Evolutionary conservation across 345 rosid species (phyloP), one percentile per base, ranked within the genome.

Genomic region (Laguncularia racemosa): DNA sequence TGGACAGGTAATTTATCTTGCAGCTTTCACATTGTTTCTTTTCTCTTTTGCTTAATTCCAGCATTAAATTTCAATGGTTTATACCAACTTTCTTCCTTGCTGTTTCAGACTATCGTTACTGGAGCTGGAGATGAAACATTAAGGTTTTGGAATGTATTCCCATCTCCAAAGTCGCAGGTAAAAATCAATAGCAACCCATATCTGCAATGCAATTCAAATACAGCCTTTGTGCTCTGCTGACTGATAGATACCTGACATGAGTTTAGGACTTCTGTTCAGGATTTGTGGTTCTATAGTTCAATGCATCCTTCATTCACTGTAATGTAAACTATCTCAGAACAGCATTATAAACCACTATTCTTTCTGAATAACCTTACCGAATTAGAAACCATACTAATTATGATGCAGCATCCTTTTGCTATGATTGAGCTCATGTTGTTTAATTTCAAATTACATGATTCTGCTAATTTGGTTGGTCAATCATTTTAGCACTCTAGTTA

Each of bases 71-170:
- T 51, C 28, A 1, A 33, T 33, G 40, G 40, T 33, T 9, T 0
- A 12, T 46, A 6, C n/a, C 20, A 12, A 20, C 38, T 16, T 16
- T 19, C 17, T 38, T 19, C 16, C 38, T 16, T 44, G 14, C 45
- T 57, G 53, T 9, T 60, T 56, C 84, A 95, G 99, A 88, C 89
- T 13, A 95, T 95, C 18, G 99, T 90, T 70, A 90, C 99, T 0
- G 99, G 99, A 73, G 99, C 99, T 54, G 99, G 99, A 63, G 97
- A 95, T 65, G 99, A 95, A 71, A 95, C 99, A 0, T 74, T 90
- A 21, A 78, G 97, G 69, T 95, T 95, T 72, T 95, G 99, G 99
- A 90, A 86, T 33, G 95, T 95, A 54, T 95, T 95, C 73, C 99
- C 97, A 48, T 84, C 96, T 52, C 97, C 91, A 0, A 95, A 90